Conservation (phyloP, 2,329 filamentous ascomycete genomes). For the Aspergillus transmontanensis region DNA sequence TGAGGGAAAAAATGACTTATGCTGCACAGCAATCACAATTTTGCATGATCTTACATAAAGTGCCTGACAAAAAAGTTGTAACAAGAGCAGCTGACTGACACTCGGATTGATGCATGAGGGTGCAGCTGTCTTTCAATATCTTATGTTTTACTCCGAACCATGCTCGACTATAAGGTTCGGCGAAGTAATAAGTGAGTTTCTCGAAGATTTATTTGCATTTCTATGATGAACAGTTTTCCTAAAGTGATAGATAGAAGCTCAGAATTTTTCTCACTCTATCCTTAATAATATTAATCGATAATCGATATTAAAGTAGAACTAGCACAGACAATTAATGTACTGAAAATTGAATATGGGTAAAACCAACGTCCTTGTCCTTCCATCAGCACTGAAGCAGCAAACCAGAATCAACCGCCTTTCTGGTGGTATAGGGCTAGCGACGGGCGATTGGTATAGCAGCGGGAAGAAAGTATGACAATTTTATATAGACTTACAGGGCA, state of each 20-base stretch:
- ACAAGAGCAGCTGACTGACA: neutral
- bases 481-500: too few species aligned
- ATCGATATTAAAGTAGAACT: neutral
- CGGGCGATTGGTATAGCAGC: too few species aligned
- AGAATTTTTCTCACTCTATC: neutral
- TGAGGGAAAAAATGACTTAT: neutral
- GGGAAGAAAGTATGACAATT: too few species aligned
- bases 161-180: slow-evolving; percentile 32
- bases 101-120: neutral
- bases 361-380: neutral
- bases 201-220: too few species aligned
- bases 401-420: too few species aligned
- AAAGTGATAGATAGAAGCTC: neutral
- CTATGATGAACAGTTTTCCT: too few species aligned
- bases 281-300: neutral
- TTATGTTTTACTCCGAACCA: neutral
- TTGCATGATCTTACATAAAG: neutral
- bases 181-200: too few species aligned
- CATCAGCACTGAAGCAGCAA: too few species aligned
- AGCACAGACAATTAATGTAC: too few species aligned
- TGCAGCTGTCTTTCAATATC: neutral
- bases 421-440: too few species aligned
- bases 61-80: neutral
- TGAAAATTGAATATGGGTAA: neutral
- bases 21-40: neutral